A percentile compares a stretch with the other conserved stretches of the same genome.
Evolutionary conservation across 176 grass and related monocot genomes (phyloP).

Genomic region (Avena insularis): DNA sequence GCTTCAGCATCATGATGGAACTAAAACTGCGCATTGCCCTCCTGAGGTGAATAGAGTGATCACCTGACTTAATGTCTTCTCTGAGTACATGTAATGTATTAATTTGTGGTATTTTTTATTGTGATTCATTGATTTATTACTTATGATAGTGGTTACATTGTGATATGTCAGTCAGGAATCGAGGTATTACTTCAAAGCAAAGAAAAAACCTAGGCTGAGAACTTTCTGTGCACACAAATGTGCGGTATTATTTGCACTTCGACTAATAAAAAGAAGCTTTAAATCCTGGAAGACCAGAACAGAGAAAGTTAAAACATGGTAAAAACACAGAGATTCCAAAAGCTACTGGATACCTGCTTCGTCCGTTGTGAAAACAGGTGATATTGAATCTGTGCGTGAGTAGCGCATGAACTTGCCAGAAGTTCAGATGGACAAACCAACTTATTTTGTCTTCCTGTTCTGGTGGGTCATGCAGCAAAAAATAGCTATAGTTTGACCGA

Average conservation of each 20-base stretch:
- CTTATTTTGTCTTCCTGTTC: not conserved
- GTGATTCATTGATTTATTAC: not conserved
- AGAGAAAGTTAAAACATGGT: not conserved
- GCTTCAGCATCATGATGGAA: not conserved
- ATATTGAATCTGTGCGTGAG: too few species aligned
- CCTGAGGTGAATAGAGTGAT: not conserved
- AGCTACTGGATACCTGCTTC: too few species aligned
- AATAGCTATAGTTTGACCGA: not conserved
- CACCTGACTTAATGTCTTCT: not conserved
- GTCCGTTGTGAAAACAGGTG: too few species aligned
- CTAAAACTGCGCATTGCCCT: not conserved
- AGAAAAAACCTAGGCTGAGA: not conserved
- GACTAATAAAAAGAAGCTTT: too few species aligned
- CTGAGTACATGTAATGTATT: not conserved
- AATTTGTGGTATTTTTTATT: not conserved
- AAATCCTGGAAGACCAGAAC: not conserved
- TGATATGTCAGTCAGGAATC: not conserved
- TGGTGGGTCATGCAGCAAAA: not conserved
- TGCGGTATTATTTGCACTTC: too few species aligned
- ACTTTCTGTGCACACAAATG: too few species aligned
- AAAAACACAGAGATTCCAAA: not conserved
- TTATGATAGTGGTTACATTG: not conserved
- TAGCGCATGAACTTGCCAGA: too few species aligned
- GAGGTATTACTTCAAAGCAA: not conserved
- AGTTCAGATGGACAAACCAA: too few species aligned